Evolutionary conservation across 2,329 filamentous ascomycete genomes (phyloP).

Genomic region (Verticillium dahliae): DNA sequence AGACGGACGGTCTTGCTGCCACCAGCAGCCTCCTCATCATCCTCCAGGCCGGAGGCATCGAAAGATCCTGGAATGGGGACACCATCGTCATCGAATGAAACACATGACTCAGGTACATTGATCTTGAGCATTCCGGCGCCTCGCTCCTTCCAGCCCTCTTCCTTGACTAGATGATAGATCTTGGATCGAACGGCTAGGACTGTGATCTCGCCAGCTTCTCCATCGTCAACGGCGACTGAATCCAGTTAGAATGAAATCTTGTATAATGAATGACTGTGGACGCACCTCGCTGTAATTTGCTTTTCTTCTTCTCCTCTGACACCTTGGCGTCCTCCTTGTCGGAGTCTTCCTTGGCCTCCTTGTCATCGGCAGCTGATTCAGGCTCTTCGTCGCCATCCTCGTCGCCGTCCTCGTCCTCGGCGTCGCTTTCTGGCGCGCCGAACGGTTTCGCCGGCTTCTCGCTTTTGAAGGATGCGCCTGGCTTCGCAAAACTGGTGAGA

Average conservation of each 20-base stretch:
- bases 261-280: not conserved
- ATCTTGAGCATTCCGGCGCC: conserved; percentile 79
- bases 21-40: conserved; percentile 29
- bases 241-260: conserved; percentile 17
- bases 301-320: conserved; percentile 60
- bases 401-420: conserved; percentile 42
- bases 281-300: conserved; percentile 62
- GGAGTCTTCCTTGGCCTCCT: conserved; percentile 44
- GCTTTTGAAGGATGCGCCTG: conserved; percentile 44
- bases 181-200: conserved; percentile 73
- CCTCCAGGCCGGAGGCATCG: conserved; percentile 44
- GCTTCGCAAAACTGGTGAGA: conserved; percentile 65
- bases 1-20: conserved; percentile 53
- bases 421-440: conserved; percentile 65
- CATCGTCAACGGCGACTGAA: conserved; percentile 68
- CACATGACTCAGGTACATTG: conserved; percentile 59
- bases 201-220: conserved; percentile 76
- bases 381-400: conserved; percentile 30
- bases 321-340: conserved; percentile 46
- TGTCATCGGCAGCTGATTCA: conserved; percentile 30
- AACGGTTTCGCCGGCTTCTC: conserved; percentile 66
- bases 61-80: conserved; percentile 45
- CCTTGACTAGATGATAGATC: conserved; percentile 71
- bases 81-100: conserved; percentile 48
- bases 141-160: conserved; percentile 80